These are phyloP conservation scores for Coemansia sp. DNA, from an alignment of 192 early-diverging fungal species.

Conservation along the genomic window DNA sequence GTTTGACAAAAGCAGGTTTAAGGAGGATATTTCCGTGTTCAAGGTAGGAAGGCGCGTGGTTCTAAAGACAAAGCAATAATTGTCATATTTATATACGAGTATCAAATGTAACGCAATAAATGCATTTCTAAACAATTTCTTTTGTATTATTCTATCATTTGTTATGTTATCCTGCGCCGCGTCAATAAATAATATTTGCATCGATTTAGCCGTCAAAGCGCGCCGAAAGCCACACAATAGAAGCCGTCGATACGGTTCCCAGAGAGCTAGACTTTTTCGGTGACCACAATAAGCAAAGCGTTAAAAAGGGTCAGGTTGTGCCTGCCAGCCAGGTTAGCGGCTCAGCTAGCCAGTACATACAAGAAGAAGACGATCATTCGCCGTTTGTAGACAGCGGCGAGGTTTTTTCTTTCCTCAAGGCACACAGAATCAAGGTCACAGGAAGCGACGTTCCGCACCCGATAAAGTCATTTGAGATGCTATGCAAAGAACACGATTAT, in stretches of 20 bases:
- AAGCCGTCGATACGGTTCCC: conserved; percentile 37
- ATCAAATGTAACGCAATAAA: too few species aligned
- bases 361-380: conserved; percentile 37
- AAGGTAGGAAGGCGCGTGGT: conserved; percentile 56
- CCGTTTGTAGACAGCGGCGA: conserved; percentile 38
- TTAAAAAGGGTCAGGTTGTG: conserved; percentile 13
- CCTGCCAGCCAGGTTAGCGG: conserved; percentile 40
- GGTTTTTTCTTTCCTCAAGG: conserved; percentile 68
- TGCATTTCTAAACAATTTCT: too few species aligned
- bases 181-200: neutral
- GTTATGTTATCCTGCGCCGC: neutral
- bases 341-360: conserved; percentile 45
- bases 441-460: conserved; percentile 87
- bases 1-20: conserved; percentile 83
- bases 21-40: conserved; percentile 79
- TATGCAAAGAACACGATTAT: conserved; percentile 70
- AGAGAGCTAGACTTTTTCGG: conserved; percentile 47
- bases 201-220: conserved; percentile 19
- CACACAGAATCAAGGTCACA: conserved; percentile 76
- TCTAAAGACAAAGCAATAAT: neutral
- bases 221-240: conserved; percentile 5
- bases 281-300: conserved; percentile 21
- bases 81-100: too few species aligned
- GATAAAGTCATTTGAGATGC: conserved; percentile 75
- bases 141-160: neutral